Evolutionary conservation across 192 early-diverging fungal genomes (phyloP).

Genomic region (Coemansia sp.): DNA sequence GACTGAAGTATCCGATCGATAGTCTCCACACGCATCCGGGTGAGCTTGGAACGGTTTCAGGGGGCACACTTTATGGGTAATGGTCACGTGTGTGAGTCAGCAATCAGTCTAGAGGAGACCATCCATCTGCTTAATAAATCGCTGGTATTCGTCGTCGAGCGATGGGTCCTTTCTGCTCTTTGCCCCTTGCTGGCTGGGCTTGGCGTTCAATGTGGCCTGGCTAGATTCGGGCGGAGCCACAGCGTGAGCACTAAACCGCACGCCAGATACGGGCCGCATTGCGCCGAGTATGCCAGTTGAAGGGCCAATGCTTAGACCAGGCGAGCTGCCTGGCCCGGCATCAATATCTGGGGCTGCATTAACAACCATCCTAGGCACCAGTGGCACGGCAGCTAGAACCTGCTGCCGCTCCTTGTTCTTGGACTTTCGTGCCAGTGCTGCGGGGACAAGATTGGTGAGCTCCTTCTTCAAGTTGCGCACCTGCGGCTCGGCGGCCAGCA

Average conservation of each 20-base stretch:
- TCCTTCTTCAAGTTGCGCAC: conserved; percentile 80
- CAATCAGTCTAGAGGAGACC: conserved; percentile 30
- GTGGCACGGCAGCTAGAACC: conserved; percentile 41
- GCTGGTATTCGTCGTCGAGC: conserved; percentile 60
- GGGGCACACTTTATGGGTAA: too few relatives aligned
- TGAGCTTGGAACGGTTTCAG: too few relatives aligned
- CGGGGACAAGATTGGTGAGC: conserved; percentile 66
- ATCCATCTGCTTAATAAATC: conserved; percentile 59
- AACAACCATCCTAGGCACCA: conserved; percentile 55
- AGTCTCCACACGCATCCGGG: too few relatives aligned
- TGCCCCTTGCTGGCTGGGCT: not conserved
- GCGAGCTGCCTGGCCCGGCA: conserved; percentile 13
- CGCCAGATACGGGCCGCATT: not conserved
- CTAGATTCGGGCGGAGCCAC: not conserved
- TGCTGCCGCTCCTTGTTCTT: conserved; percentile 39
- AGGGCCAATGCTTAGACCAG: not conserved
- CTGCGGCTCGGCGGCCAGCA: conserved; percentile 71
- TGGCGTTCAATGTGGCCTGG: not conserved
- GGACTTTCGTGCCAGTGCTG: conserved; percentile 53
- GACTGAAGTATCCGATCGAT: too few relatives aligned
- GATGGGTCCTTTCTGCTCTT: conserved; percentile 10
- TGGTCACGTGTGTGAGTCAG: too few relatives aligned
- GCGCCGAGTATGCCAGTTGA: conserved; percentile 4
- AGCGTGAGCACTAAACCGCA: conserved; percentile 11
- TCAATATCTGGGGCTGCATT: conserved; percentile 70